Evolutionary conservation across 768 basidiomycete genomes (phyloP).

Genomic region (Amanita rubescens): DNA sequence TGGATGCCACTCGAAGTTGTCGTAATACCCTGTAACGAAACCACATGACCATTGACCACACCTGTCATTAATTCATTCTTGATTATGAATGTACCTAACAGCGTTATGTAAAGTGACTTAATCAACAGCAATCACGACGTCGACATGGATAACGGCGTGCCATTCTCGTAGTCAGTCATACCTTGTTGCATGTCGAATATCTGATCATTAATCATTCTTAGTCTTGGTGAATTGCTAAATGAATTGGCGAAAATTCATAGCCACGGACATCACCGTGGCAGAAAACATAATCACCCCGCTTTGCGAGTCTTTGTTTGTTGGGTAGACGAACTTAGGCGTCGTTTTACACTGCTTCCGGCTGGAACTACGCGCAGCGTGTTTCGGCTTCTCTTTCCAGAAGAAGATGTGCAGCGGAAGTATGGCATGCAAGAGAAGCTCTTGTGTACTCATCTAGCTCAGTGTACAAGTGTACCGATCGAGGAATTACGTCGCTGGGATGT

Average conservation of each 20-base stretch:
- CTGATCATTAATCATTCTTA: conserved; percentile 14
- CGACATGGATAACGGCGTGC: conserved; percentile 9
- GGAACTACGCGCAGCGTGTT: conserved; percentile 57
- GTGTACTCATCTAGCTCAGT: conserved; percentile 40
- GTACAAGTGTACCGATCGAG: conserved; percentile 31
- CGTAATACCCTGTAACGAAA: conserved; percentile 4
- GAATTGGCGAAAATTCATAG: conserved; percentile 33
- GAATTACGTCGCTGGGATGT: conserved; percentile 31
- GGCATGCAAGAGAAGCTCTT: conserved; percentile 64
- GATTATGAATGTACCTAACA: too few relatives aligned
- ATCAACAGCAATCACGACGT: too few relatives aligned
- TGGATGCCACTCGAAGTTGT: conserved; percentile 1
- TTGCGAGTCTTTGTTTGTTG: conserved; percentile 36
- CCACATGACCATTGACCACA: conserved; percentile 2
- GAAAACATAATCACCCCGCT: conserved; percentile 27
- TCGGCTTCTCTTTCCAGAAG: conserved; percentile 78
- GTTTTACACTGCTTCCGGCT: conserved; percentile 40
- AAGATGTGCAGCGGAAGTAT: conserved; percentile 64
- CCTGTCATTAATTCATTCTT: too few relatives aligned
- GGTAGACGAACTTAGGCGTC: conserved; percentile 32
- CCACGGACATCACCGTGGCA: conserved; percentile 15
- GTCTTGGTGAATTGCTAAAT: conserved; percentile 43
- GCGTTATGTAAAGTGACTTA: too few relatives aligned
- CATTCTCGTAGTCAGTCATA: conserved; percentile 22
- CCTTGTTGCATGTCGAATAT: not conserved